A percentile compares a stretch with the other conserved stretches of the same genome.
These are phyloP conservation scores for Irpex sp. DNA, from an alignment of 1,284 basidiomycete genomes.

Conservation along the genomic window DNA sequence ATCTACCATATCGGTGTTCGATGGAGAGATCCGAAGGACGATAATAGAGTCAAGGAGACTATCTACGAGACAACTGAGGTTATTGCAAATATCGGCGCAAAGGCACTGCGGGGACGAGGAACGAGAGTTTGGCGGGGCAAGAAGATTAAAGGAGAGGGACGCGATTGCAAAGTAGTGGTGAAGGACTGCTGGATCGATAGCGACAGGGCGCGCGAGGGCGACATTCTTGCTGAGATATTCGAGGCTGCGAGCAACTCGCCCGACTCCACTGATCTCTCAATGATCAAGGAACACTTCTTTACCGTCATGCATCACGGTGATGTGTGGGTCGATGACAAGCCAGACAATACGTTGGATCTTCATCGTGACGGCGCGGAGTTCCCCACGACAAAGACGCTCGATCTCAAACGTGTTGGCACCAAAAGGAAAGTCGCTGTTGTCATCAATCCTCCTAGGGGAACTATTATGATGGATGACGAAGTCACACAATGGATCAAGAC, in stretches of 20 bases:
- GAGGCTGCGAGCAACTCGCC: neutral
- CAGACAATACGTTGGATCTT: neutral
- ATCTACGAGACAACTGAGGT: neutral
- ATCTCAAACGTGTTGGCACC: neutral
- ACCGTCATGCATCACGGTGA: neutral
- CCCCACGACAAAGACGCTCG: neutral
- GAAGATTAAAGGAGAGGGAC: neutral
- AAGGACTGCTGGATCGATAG: slow-evolving; percentile 9
- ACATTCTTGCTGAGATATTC: neutral
- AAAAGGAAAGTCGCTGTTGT: neutral
- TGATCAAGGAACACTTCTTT: slow-evolving; percentile 1
- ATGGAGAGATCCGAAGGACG: no score
- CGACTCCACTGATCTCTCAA: neutral
- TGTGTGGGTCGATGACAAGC: neutral
- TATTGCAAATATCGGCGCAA: neutral
- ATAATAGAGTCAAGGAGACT: neutral
- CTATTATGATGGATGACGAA: neutral
- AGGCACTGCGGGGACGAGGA: neutral
- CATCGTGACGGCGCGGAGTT: neutral
- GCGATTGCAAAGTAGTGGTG: neutral
- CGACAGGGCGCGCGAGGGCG: slow-evolving; percentile 2
- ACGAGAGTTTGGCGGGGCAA: slow-evolving; percentile 4
- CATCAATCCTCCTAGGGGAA: neutral
- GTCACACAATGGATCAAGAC: neutral
- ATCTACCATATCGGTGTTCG: slow-evolving; percentile 1